phyloP scores from a whole-genome alignment of 305 asterid species.

The Solanum chacoense region DNA sequence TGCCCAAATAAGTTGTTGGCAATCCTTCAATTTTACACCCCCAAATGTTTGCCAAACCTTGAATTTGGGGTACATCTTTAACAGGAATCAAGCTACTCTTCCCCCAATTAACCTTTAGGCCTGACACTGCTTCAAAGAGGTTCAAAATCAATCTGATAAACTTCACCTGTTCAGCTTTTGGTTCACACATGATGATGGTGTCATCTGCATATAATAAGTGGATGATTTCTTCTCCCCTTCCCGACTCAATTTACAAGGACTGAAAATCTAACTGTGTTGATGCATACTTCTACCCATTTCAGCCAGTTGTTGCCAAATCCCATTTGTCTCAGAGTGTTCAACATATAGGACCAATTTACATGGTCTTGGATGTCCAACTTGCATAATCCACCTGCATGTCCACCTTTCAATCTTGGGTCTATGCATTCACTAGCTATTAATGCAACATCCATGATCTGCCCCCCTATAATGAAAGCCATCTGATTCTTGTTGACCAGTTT shows the following conservation, averaged over 20 bases:
- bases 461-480: background rate
- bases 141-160: background rate
- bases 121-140: background rate
- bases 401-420: background rate
- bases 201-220: background rate
- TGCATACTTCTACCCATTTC: background rate
- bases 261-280: background rate
- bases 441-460: background rate
- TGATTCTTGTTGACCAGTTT: background rate
- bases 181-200: background rate
- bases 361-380: background rate
- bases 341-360: background rate
- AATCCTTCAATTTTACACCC: background rate
- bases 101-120: background rate
- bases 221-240: background rate
- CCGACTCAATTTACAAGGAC: background rate
- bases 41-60: background rate
- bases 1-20: background rate
- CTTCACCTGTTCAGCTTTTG: background rate
- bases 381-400: background rate
- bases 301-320: background rate
- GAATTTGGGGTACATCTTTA: background rate
- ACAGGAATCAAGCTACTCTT: background rate
- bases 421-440: background rate
- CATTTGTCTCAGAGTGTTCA: background rate